A percentile compares a stretch with the other conserved stretches of the same genome.
These are phyloP conservation scores for Phytopythium aichiense DNA, from an alignment of 352 stramenopile genomes.

Conservation along the genomic window DNA sequence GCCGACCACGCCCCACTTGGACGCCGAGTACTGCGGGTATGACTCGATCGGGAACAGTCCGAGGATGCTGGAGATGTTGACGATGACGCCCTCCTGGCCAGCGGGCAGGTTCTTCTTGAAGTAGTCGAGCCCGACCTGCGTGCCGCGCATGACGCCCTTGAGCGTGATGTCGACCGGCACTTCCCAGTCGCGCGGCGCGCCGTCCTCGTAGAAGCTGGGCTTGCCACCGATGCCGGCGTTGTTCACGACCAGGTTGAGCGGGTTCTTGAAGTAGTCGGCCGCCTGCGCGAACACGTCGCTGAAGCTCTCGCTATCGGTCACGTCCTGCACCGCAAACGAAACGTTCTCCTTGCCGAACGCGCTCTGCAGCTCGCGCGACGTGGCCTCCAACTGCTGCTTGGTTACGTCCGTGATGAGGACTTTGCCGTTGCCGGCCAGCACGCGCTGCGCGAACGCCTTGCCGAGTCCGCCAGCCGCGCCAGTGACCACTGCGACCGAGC, in stretches of 20 bases:
- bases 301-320: slow-evolving; percentile 45
- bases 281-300: slow-evolving; percentile 36
- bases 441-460: slow-evolving; percentile 36
- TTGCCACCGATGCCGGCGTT: slow-evolving; percentile 51
- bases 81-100: slow-evolving; percentile 35
- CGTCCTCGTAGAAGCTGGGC: slow-evolving; percentile 22
- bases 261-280: slow-evolving; percentile 31
- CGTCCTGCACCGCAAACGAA: slow-evolving; percentile 39
- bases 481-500: slow-evolving; percentile 44
- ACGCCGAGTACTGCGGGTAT: slow-evolving; percentile 44
- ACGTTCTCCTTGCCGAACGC: slow-evolving; percentile 33
- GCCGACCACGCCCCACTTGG: slow-evolving; percentile 51
- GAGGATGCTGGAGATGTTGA: slow-evolving; percentile 50
- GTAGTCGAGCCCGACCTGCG: slow-evolving; percentile 38
- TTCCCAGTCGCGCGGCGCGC: slow-evolving; percentile 13
- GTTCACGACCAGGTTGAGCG: slow-evolving; percentile 57
- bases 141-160: slow-evolving; percentile 46
- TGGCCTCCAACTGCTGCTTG: slow-evolving; percentile 29
- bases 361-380: slow-evolving; percentile 29
- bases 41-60: slow-evolving; percentile 34
- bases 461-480: slow-evolving; percentile 43
- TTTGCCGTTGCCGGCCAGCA: slow-evolving; percentile 40
- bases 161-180: slow-evolving; percentile 42
- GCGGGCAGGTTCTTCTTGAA: slow-evolving; percentile 30
- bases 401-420: slow-evolving; percentile 61